These are phyloP conservation scores for Sphagnum tenellum DNA, from an alignment of 225 moss, liverwort and hornwort species.

Conservation along the genomic window DNA sequence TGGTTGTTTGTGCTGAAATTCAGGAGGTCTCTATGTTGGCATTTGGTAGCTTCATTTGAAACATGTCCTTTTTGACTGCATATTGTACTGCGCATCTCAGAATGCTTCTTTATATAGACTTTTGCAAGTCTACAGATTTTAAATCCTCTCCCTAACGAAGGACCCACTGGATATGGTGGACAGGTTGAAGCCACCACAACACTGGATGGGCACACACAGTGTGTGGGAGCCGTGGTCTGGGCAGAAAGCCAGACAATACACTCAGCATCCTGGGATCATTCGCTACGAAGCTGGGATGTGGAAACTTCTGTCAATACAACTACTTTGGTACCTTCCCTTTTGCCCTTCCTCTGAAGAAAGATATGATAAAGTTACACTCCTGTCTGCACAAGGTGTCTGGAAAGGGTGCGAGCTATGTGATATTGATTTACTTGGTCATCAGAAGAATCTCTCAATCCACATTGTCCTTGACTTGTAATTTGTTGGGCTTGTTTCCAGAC, in stretches of 20 bases:
- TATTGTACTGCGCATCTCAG: no score
- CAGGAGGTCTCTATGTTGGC: no score
- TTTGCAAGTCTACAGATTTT: no score
- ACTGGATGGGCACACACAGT: constrained; percentile 71
- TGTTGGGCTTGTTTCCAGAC: constrained; percentile 25
- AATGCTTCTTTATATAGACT: no score
- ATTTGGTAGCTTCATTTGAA: no score
- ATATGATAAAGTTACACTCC: no score
- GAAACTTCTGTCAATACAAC: constrained; percentile 59
- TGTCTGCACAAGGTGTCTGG: neutral
- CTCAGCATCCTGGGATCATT: constrained; percentile 97
- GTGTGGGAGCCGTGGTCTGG: constrained; percentile 74
- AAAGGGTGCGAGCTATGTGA: neutral
- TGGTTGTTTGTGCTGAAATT: no score
- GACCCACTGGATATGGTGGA: neutral
- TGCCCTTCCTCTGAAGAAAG: neutral
- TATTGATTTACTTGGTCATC: no score
- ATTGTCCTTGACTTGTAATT: no score
- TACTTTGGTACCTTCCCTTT: constrained; percentile 41
- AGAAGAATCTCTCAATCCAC: no score
- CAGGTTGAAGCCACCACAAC: constrained; percentile 50
- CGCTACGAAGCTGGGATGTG: constrained; percentile 79
- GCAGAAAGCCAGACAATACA: constrained; percentile 56
- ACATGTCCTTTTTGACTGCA: no score
- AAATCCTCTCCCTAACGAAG: no score